A percentile compares a stretch with the other conserved stretches of the same genome.
phyloP scores from a whole-genome alignment of 441 rosid genomes.

The Populus hybrid region DNA sequence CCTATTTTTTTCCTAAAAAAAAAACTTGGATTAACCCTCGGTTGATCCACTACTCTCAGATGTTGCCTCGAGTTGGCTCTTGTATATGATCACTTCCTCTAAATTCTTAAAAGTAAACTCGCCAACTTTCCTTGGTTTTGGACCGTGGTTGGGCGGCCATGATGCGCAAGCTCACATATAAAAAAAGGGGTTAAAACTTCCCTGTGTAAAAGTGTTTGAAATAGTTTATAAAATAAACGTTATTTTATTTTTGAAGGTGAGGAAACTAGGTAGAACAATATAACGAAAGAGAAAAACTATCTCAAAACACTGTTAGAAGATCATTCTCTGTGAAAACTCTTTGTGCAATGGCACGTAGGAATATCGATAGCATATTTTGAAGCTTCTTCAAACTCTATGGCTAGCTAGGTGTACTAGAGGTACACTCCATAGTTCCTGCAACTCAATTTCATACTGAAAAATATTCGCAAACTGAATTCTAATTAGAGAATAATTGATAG shows the following conservation, averaged over 20 bases:
- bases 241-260: not conserved
- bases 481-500: not conserved
- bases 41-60: too few relatives aligned
- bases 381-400: not conserved
- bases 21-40: too few relatives aligned
- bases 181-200: not conserved
- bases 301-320: not conserved
- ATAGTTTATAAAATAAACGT: not conserved
- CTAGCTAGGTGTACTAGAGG: not conserved
- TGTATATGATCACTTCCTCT: not conserved
- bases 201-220: not conserved
- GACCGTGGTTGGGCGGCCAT: not conserved
- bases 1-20: too few relatives aligned
- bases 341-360: not conserved
- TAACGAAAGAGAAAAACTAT: not conserved
- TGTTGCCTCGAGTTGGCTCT: too few relatives aligned
- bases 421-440: not conserved
- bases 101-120: too few relatives aligned
- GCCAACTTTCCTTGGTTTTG: not conserved
- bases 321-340: not conserved
- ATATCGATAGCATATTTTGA: not conserved
- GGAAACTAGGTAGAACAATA: not conserved
- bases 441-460: not conserved
- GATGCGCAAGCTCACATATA: not conserved
- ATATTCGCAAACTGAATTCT: not conserved